Evolutionary conservation across 228 moss, liverwort and hornwort species (phyloP).

Genomic region (Sphagnum fallax): DNA sequence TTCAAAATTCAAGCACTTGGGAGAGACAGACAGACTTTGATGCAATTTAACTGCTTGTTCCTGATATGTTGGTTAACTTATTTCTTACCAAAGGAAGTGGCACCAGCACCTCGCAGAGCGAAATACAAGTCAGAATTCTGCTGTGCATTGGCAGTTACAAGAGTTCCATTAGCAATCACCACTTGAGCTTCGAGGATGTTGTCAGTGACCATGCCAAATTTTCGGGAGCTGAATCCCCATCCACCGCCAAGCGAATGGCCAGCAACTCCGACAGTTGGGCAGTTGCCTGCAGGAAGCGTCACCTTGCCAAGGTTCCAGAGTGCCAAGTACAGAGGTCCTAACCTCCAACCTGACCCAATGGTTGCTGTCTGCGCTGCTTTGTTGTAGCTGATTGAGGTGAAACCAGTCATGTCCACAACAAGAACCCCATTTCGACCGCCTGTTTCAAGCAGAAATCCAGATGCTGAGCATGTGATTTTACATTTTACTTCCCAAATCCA

Average conservation of each 20-base stretch:
- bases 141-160: constrained; percentile 42
- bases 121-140: constrained; percentile 47
- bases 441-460: constrained; percentile 7
- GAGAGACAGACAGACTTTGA: too few relatives aligned
- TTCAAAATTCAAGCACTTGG: too few relatives aligned
- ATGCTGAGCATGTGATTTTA: not conserved
- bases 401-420: constrained; percentile 61
- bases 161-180: constrained; percentile 39
- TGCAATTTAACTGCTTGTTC: too few relatives aligned
- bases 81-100: constrained; percentile 34
- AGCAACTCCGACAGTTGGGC: constrained; percentile 53
- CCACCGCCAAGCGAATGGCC: constrained; percentile 79
- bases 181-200: constrained; percentile 41
- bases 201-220: constrained; percentile 54
- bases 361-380: constrained; percentile 19
- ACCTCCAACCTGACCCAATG: constrained; percentile 49
- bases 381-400: constrained; percentile 46
- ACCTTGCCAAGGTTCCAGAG: constrained; percentile 87
- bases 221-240: constrained; percentile 65
- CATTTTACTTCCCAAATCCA: too few relatives aligned
- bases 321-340: constrained; percentile 58
- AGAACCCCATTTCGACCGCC: constrained; percentile 76
- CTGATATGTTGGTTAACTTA: not conserved
- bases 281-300: constrained; percentile 47
- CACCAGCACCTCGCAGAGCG: constrained; percentile 58